Evolutionary conservation across 306 rosid genomes (phyloP).

Genomic region (Pyrus bretschneideri): DNA sequence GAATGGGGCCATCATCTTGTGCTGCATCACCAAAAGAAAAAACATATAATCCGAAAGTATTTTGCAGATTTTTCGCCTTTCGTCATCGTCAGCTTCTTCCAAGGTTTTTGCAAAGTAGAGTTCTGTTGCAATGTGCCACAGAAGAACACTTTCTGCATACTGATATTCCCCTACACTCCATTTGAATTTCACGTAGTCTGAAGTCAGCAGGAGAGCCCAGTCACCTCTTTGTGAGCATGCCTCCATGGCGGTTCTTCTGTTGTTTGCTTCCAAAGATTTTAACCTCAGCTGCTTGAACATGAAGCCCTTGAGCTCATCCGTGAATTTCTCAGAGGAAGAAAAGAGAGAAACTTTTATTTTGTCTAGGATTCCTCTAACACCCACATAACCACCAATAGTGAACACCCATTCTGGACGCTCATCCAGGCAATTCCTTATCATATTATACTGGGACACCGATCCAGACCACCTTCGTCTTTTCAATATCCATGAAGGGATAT

Average conservation of each 20-base stretch:
- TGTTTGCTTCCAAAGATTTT: not conserved
- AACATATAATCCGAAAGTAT: slow-evolving; percentile 26
- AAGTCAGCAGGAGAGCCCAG: slow-evolving; percentile 11
- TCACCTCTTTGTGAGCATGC: slow-evolving; percentile 21
- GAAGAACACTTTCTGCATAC: slow-evolving; percentile 23
- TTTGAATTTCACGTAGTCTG: not conserved
- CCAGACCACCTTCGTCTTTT: slow-evolving; percentile 8
- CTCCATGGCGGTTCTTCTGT: not conserved
- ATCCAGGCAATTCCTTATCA: slow-evolving; percentile 12
- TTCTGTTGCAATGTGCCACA: slow-evolving; percentile 32
- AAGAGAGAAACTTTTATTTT: not conserved
- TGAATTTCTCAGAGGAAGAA: not conserved
- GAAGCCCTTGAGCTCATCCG: not conserved
- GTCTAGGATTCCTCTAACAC: not conserved
- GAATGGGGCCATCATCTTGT: slow-evolving; percentile 17
- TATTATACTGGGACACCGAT: slow-evolving; percentile 14
- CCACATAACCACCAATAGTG: not conserved
- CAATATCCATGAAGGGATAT: not conserved
- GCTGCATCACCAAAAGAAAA: slow-evolving; percentile 16
- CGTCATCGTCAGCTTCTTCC: too few species aligned
- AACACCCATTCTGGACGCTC: not conserved
- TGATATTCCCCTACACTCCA: slow-evolving; percentile 19
- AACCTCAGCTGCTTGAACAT: slow-evolving; percentile 7
- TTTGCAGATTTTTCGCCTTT: not conserved
- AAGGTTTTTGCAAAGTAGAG: not conserved